Evolutionary conservation across 2,329 filamentous ascomycete genomes (phyloP).

Genomic region (Rhynchosporium graminicola): DNA sequence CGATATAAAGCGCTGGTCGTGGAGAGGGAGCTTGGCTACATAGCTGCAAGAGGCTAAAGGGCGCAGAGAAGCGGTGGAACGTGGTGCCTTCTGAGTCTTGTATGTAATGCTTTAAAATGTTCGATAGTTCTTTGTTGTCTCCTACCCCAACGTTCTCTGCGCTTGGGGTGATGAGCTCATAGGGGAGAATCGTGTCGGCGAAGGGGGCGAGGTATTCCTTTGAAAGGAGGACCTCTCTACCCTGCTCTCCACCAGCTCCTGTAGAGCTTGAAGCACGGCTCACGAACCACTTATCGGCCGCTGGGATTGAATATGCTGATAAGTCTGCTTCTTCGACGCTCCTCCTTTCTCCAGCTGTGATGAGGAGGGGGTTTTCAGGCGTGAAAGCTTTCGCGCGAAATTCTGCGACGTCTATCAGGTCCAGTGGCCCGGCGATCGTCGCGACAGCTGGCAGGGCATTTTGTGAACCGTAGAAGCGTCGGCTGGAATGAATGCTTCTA

Average conservation of each 20-base stretch:
- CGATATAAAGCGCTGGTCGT: slow-evolving; percentile 69
- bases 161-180: slow-evolving; percentile 51
- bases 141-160: neutral
- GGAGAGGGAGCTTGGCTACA: slow-evolving; percentile 15
- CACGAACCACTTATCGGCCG: slow-evolving; percentile 61
- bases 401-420: slow-evolving; percentile 40
- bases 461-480: slow-evolving; percentile 13
- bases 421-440: slow-evolving; percentile 25
- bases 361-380: slow-evolving; percentile 53
- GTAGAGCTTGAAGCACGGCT: neutral
- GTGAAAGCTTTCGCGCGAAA: slow-evolving; percentile 58
- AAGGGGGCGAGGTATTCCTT: slow-evolving; percentile 44
- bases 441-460: slow-evolving; percentile 17
- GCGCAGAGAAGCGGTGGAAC: slow-evolving; percentile 50
- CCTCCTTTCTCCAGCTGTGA: slow-evolving; percentile 40
- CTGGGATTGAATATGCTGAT: slow-evolving; percentile 50
- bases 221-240: slow-evolving; percentile 11
- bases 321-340: slow-evolving; percentile 34
- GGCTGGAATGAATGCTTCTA: slow-evolving; percentile 1
- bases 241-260: neutral
- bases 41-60: slow-evolving; percentile 37
- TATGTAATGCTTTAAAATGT: slow-evolving; percentile 12
- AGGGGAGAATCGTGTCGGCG: slow-evolving; percentile 53
- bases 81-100: slow-evolving; percentile 29
- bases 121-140: slow-evolving; percentile 2